Conservation (phyloP, 352 stramenopile species). For the Phytopythium delawarense region DNA sequence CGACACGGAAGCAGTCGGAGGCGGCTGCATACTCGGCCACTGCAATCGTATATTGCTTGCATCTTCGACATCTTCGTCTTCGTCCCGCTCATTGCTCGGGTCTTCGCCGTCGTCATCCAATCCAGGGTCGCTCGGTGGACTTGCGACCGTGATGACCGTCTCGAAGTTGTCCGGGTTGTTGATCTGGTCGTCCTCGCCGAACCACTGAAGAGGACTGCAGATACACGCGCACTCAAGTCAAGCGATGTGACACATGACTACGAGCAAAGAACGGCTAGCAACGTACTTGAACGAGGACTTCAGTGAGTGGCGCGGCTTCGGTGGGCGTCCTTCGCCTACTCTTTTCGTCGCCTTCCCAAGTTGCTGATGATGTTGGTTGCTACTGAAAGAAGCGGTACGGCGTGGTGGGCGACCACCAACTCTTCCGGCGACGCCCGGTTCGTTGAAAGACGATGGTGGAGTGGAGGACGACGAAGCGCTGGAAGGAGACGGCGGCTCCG, state of each 20-base stretch:
- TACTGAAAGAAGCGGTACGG: constrained; percentile 40
- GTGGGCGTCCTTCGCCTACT: neutral
- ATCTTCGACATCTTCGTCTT: constrained; percentile 1
- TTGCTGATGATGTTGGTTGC: constrained; percentile 39
- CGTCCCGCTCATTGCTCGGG: constrained; percentile 10
- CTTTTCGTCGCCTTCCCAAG: constrained; percentile 7
- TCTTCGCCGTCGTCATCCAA: constrained; percentile 18
- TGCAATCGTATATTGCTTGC: neutral
- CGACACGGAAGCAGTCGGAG: neutral
- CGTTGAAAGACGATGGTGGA: neutral
- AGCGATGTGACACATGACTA: neutral
- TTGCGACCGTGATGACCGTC: constrained; percentile 35
- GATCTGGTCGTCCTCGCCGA: constrained; percentile 52
- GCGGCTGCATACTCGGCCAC: neutral
- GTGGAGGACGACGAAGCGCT: constrained; percentile 10
- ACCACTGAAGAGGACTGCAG: constrained; percentile 35
- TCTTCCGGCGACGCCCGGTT: neutral
- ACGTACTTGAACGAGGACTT: constrained; percentile 9
- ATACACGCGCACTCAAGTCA: neutral
- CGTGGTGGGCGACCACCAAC: constrained; percentile 9
- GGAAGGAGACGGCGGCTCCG: neutral
- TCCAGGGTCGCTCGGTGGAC: constrained; percentile 12
- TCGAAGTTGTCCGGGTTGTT: constrained; percentile 54
- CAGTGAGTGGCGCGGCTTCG: neutral
- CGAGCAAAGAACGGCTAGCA: neutral